Evolutionary conservation across 2,329 filamentous ascomycete species (phyloP).

Genomic region (Arachnomyces sp.): DNA sequence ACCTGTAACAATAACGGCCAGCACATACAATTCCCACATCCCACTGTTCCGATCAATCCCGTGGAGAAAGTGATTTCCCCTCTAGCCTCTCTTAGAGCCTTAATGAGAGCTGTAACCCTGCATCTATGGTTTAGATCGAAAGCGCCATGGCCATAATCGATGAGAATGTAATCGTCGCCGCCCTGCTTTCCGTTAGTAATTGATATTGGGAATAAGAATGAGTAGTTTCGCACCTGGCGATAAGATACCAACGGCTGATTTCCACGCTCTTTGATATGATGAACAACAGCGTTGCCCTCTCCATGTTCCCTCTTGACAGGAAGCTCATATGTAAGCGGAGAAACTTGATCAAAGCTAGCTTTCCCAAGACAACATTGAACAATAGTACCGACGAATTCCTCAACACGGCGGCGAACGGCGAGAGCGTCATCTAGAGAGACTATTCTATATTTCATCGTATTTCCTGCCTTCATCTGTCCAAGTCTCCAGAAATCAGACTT

Average conservation of each 20-base stretch:
- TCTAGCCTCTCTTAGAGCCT: conserved; percentile 32
- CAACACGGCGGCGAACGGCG: conserved; percentile 34
- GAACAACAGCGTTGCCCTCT: conserved; percentile 24
- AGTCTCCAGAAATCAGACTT: conserved; percentile 55
- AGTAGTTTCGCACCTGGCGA: conserved; percentile 24
- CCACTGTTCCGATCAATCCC: conserved; percentile 45
- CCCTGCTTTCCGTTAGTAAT: conserved; percentile 27
- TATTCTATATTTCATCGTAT: conserved; percentile 44
- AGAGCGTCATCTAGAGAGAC: conserved; percentile 49
- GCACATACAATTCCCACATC: conserved; percentile 36
- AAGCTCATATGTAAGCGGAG: conserved; percentile 23
- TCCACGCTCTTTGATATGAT: conserved; percentile 26
- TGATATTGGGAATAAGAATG: not conserved
- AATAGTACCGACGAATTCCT: conserved; percentile 40
- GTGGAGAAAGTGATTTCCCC: conserved; percentile 31
- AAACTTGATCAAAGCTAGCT: conserved; percentile 23
- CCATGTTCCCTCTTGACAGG: conserved; percentile 11
- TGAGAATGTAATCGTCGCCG: conserved; percentile 47
- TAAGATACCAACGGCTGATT: conserved; percentile 35
- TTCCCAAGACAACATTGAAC: conserved; percentile 31
- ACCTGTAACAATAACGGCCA: not conserved
- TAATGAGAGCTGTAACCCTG: conserved; percentile 47
- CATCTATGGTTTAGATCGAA: conserved; percentile 53
- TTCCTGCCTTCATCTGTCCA: conserved; percentile 54
- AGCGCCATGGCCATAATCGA: conserved; percentile 51